Evolutionary conservation across 257 asterid species (phyloP), one percentile per base, ranked within the genome.

Genomic region (Cinchona pubescens): DNA sequence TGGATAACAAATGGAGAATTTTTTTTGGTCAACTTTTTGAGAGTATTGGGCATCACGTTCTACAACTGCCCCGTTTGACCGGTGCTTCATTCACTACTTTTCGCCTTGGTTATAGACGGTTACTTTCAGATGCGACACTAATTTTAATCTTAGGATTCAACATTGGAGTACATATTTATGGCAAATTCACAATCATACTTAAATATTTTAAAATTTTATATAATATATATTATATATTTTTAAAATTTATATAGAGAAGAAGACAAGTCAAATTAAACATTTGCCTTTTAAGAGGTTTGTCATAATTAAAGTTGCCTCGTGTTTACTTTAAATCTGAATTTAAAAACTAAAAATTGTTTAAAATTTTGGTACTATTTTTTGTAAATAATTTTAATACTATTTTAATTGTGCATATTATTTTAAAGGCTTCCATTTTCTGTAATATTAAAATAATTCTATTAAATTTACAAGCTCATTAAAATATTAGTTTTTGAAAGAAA

Each of bases 41-140:
- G 2, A n/a, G 32, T 53, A 66, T 15, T 65, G 79, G 79, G 69
- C 30, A 21, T 34, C 69, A 32, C 75, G 68, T 9, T 38, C 34
- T 37, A 51, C 46, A 34, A 37, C 40, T 15, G 49, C 29, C 45
- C 45, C 49, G 25, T 8, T 45, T 69, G 65, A 69, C 79, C 21
- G 67, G 56, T 75, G 79, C 79, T 65, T 42, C 43, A 7, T 25
- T 27, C 32, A 37, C 21, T 66, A 3, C 51, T 38, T 23, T 1
- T 64, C 18, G 49, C 48, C 48, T 64, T 18, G 46, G 23, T 51
- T 64, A 16, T 75, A 19, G 63, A n/a, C 11, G 2, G 43, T n/a
- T 30, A 21, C 27, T 42, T 1, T n/a, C n/a, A n/a, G n/a, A 2
- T 3, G 12, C 19, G 18, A 43, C 4, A 14, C 42, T 60, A 55